Evolutionary conservation across 2,329 filamentous ascomycete genomes (phyloP).

Genomic region (Triangularia setosa): DNA sequence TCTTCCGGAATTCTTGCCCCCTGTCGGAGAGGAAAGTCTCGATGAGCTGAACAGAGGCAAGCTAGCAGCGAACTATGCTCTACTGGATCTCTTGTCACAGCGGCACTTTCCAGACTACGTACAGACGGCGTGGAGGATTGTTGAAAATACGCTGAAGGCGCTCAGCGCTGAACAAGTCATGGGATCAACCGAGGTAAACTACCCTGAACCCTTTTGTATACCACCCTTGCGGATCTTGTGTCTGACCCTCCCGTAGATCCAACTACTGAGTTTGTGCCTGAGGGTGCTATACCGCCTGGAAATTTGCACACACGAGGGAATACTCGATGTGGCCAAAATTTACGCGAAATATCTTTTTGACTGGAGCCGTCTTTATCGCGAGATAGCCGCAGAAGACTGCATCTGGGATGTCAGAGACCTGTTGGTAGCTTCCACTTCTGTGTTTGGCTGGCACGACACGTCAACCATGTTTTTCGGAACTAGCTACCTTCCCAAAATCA

Average conservation of each 20-base stretch:
- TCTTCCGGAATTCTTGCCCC: not conserved
- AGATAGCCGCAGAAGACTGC: not conserved
- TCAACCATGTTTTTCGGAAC: not conserved
- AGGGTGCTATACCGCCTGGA: constrained; percentile 2
- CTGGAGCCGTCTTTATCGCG: not conserved
- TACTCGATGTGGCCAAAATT: not conserved
- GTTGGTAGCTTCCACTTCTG: not conserved
- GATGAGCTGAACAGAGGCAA: constrained; percentile 6
- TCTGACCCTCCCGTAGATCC: constrained; percentile 8
- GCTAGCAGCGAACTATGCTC: constrained; percentile 7
- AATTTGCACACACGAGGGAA: not conserved
- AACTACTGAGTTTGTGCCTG: constrained; percentile 11
- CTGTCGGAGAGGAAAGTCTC: not conserved
- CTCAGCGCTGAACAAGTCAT: not conserved
- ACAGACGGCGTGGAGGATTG: not conserved
- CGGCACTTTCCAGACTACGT: not conserved
- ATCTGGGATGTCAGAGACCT: not conserved
- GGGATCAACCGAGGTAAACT: constrained; percentile 18
- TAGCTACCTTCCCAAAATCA: not conserved
- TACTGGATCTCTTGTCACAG: constrained; percentile 16
- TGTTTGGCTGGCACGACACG: not conserved
- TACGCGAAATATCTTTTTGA: not conserved
- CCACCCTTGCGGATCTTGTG: not conserved
- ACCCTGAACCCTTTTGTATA: not conserved
- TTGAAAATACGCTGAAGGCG: not conserved